Percentiles rank a stretch among this genome's conserved stretches.
Conservation (phyloP, 2,329 filamentous ascomycete genomes). For the Nigrospora sphaerica region DNA sequence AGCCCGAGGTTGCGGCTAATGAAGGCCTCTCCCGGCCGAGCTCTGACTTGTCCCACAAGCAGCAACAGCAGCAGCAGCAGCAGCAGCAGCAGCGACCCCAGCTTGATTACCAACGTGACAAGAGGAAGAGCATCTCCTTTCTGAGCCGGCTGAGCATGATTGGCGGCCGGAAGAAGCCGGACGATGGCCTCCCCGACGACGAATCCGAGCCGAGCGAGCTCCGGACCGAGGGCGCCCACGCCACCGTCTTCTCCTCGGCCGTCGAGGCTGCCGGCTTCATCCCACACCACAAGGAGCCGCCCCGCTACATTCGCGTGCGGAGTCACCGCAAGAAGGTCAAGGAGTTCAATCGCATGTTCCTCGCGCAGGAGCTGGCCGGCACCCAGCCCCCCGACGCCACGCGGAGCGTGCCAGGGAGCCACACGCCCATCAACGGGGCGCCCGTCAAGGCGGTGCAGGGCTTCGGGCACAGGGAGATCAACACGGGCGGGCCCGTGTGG, state of each 20-base stretch:
- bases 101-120: slow-evolving; percentile 46
- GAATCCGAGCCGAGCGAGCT: slow-evolving; percentile 61
- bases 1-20: slow-evolving; percentile 43
- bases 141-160: slow-evolving; percentile 76
- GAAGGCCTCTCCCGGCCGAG: slow-evolving; percentile 32
- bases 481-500: slow-evolving; percentile 70
- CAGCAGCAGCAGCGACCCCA: slow-evolving; percentile 15
- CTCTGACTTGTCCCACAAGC: slow-evolving; percentile 32
- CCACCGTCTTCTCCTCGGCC: slow-evolving; percentile 72
- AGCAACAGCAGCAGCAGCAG: slow-evolving; percentile 15
- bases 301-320: slow-evolving; percentile 82
- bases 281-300: slow-evolving; percentile 80
- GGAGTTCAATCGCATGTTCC: slow-evolving; percentile 81
- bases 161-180: slow-evolving; percentile 67
- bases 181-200: slow-evolving; percentile 46
- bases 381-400: slow-evolving; percentile 18
- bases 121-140: slow-evolving; percentile 82
- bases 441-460: slow-evolving; percentile 6
- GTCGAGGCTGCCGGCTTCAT: slow-evolving; percentile 69
- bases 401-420: slow-evolving; percentile 8
- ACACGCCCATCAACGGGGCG: slow-evolving; percentile 13
- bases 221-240: slow-evolving; percentile 74
- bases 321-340: slow-evolving; percentile 72
- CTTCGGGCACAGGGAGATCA: slow-evolving; percentile 26
- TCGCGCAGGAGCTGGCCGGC: slow-evolving; percentile 83